These are phyloP conservation scores for Wickerhamomyces kurtzmanii DNA, from an alignment of 805 yeast species.

Conservation along the genomic window DNA sequence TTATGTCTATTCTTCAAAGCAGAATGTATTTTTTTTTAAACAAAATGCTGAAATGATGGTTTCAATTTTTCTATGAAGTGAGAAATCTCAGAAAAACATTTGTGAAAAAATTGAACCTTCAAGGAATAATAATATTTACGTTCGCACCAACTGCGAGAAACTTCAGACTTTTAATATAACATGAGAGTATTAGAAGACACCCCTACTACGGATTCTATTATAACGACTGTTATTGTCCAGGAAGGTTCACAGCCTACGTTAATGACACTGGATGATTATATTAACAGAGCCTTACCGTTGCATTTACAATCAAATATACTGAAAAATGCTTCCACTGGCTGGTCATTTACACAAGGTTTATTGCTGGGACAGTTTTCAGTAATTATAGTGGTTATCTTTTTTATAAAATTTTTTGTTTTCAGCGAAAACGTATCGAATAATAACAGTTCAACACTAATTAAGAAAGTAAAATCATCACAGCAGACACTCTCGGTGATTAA, in stretches of 20 bases:
- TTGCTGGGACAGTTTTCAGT: slow-evolving; percentile 69
- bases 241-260: slow-evolving; percentile 15
- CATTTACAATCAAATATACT: slow-evolving; percentile 23
- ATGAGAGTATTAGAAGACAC: no score
- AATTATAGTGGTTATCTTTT: slow-evolving; percentile 47
- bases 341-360: slow-evolving; percentile 76
- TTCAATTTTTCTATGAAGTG: no score
- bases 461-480: slow-evolving; percentile 15
- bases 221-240: slow-evolving; percentile 12
- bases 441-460: slow-evolving; percentile 13
- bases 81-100: no score
- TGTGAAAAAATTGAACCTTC: no score
- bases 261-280: slow-evolving; percentile 26
- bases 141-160: no score
- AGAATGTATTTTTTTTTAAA: no score
- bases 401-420: slow-evolving; percentile 69
- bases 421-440: slow-evolving; percentile 41
- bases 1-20: no score
- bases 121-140: no score
- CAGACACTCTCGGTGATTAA: no score
- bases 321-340: slow-evolving; percentile 16
- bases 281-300: slow-evolving; percentile 22
- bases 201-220: no score
- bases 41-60: no score
- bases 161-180: no score